Evolutionary conservation across 495 filamentous ascomycete species (phyloP), one percentile per base, ranked within the genome.

Genomic region (Penicillium diatomitis): DNA sequence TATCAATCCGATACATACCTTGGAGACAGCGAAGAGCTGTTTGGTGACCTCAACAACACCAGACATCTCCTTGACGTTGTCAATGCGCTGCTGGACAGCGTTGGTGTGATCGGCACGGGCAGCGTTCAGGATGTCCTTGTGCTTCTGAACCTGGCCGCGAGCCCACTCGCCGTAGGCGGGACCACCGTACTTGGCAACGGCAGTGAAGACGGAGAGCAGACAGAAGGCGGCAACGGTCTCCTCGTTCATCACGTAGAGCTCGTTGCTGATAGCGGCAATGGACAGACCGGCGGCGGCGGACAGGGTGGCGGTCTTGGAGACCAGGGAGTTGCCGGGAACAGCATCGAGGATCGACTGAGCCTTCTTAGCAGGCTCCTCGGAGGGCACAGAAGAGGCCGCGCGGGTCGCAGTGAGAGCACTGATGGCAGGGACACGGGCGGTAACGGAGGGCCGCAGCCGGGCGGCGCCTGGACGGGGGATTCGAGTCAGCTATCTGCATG

Each of bases 161-260:
- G 94, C 92, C 89, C 90, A 99, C 66, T 92, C 79, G 62, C 73
- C 80, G 78, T 96, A 97, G 74, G 84, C 75, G 41, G 92, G 92
- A 41, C 91, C 92, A 61, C 83, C 90, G 68, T 87, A 97, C 72
- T 94, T 89, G 67, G 80, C 88, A 57, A 95, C 77, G 45, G 82
- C 88, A 60, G 72, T 85, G 82, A 94, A 96, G 52, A 96, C 84
- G 61, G 82, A 88, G 60, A 97, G 74, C 50, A 96, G 74, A 66
- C 82, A 88, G 73, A 99, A 77, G 47, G 86, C 85, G 58, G 94
- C 86, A 60, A 99, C 83, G 50, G 90, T 80, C 77, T 99, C 94
- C 77, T 97, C 91, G 74, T 97, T 99, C 69, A 99, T 77, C 67
- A 99, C 88, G 70, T 96, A 99, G 76, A 97, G 85, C 77, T 99